These are phyloP conservation scores for Colletotrichum aenigma DNA, from an alignment of 2,329 filamentous ascomycete genomes.

Conservation along the genomic window DNA sequence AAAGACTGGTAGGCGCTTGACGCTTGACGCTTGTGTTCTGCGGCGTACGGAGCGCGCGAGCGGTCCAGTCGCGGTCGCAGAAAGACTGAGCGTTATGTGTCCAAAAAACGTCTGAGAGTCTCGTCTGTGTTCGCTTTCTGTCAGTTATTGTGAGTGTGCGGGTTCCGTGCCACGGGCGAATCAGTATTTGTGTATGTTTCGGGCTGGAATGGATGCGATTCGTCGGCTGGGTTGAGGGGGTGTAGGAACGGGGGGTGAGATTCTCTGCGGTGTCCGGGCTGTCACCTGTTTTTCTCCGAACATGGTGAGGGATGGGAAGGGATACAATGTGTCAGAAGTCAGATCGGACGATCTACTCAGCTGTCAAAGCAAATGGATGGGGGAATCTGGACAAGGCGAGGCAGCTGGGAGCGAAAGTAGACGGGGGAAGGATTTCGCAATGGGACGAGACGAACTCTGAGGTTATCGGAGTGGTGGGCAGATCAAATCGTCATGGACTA, in stretches of 20 bases:
- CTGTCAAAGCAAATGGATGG: not conserved
- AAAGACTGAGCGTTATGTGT: not conserved
- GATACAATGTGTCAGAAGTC: not conserved
- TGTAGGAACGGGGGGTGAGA: not conserved
- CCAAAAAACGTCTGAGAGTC: not conserved
- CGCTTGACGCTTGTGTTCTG: not conserved
- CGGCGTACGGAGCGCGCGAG: not conserved
- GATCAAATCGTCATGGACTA: not conserved
- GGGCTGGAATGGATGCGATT: not conserved
- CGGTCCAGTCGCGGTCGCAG: not conserved
- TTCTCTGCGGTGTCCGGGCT: not conserved
- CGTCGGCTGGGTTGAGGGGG: not conserved
- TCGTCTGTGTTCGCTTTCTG: not conserved
- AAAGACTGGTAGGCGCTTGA: not conserved
- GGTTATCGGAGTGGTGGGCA: not conserved
- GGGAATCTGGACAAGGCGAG: not conserved
- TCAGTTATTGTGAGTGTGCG: not conserved
- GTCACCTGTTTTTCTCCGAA: not conserved
- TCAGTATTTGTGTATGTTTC: not conserved
- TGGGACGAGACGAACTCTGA: not conserved
- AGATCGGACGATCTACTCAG: not conserved
- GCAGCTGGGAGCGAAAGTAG: not conserved
- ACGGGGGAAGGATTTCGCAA: not conserved
- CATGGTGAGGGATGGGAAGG: not conserved
- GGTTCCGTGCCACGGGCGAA: not conserved